phyloP scores from a whole-genome alignment of 805 yeast species.

The Starmerella sirachaensis region DNA sequence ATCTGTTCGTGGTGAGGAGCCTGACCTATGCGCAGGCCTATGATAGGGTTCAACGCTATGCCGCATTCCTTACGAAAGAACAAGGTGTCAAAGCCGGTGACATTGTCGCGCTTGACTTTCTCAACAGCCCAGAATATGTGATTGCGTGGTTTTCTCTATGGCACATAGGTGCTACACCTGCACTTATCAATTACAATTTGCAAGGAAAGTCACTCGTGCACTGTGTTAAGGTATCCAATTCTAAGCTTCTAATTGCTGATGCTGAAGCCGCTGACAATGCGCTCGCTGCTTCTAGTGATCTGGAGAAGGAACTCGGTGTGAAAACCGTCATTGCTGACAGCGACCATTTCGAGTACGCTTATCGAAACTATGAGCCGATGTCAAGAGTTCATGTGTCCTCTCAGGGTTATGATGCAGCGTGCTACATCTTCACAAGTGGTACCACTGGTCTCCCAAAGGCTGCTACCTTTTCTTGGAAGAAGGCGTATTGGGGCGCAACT shows the following conservation, averaged over 20 bases:
- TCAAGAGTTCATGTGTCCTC: slow-evolving; percentile 34
- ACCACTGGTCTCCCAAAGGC: slow-evolving; percentile 93
- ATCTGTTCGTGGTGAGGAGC: slow-evolving; percentile 47
- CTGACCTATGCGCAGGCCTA: slow-evolving; percentile 62
- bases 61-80: slow-evolving; percentile 49
- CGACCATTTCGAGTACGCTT: slow-evolving; percentile 32
- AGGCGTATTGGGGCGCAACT: slow-evolving; percentile 56
- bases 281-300: slow-evolving; percentile 36
- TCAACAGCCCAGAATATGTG: slow-evolving; percentile 73
- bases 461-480: slow-evolving; percentile 86
- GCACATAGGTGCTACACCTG: slow-evolving; percentile 85
- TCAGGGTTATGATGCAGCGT: slow-evolving; percentile 49
- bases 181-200: slow-evolving; percentile 73
- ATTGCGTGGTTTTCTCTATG: slow-evolving; percentile 76
- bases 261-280: slow-evolving; percentile 50
- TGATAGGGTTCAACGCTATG: slow-evolving; percentile 51
- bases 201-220: slow-evolving; percentile 65
- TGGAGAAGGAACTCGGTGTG: slow-evolving; percentile 23
- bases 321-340: slow-evolving; percentile 30
- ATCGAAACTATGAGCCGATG: slow-evolving; percentile 5
- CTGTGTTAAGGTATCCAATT: slow-evolving; percentile 58
- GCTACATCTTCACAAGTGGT: slow-evolving; percentile 81
- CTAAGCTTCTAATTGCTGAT: slow-evolving; percentile 59
- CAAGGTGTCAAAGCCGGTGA: slow-evolving; percentile 57
- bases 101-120: slow-evolving; percentile 60